phyloP scores from a whole-genome alignment of 2,329 filamentous ascomycete genomes.

The Pseudocercospora cruenta region DNA sequence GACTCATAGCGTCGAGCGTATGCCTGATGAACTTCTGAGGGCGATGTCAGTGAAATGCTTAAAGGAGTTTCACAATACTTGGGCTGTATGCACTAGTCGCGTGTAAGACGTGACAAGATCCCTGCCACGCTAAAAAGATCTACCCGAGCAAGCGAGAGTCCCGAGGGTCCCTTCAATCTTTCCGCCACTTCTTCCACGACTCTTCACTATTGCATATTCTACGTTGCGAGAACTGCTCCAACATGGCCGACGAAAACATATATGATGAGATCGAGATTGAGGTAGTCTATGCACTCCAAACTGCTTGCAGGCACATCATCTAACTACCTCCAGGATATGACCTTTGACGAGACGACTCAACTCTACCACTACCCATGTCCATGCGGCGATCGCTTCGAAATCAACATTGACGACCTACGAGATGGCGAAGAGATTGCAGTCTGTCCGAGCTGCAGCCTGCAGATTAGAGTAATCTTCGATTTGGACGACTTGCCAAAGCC shows the following conservation, averaged over 20 bases:
- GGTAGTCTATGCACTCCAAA: constrained; percentile 24
- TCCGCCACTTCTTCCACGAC: neutral
- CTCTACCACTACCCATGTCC: constrained; percentile 97
- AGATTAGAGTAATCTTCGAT: constrained; percentile 95
- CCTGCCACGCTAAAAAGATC: constrained; percentile 3
- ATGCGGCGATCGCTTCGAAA: constrained; percentile 96
- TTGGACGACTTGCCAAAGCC: constrained; percentile 58
- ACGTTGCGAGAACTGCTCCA: neutral
- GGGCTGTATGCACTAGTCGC: neutral
- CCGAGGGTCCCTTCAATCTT: neutral
- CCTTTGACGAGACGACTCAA: constrained; percentile 77
- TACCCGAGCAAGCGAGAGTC: constrained; percentile 7
- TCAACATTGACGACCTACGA: constrained; percentile 77
- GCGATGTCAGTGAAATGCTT: neutral
- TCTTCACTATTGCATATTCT: neutral
- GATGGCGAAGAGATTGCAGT: constrained; percentile 95
- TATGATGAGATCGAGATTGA: constrained; percentile 99
- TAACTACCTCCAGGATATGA: constrained; percentile 71
- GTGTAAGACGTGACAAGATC: neutral
- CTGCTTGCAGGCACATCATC: neutral
- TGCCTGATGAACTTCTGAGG: neutral
- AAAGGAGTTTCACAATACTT: neutral
- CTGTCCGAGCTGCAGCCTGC: constrained; percentile 94
- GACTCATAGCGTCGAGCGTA: neutral
- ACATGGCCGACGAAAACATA: constrained; percentile 53